Evolutionary conservation across 2,329 filamentous ascomycete species (phyloP).

Genomic region (Botrytis pseudocinerea): DNA sequence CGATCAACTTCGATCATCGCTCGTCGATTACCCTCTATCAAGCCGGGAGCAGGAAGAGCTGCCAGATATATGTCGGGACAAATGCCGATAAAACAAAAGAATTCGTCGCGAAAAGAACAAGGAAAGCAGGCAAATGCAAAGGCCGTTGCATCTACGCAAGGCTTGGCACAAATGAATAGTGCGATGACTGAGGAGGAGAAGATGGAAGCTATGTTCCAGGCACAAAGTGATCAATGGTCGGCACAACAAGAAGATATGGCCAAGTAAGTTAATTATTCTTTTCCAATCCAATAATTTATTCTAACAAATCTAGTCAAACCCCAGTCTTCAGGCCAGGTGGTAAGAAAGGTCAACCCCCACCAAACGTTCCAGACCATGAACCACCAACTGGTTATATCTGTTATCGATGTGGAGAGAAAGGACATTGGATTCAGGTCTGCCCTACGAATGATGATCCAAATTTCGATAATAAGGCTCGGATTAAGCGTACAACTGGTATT

Average conservation of each 20-base stretch:
- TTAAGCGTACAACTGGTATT: slow-evolving; percentile 96
- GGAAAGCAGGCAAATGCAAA: slow-evolving; percentile 60
- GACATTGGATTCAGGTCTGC: slow-evolving; percentile 98
- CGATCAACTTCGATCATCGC: slow-evolving; percentile 93
- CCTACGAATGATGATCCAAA: slow-evolving; percentile 98
- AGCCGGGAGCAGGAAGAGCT: slow-evolving; percentile 84
- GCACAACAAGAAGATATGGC: slow-evolving; percentile 92
- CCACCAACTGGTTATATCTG: slow-evolving; percentile 94
- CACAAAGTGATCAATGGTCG: slow-evolving; percentile 88
- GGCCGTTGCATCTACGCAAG: slow-evolving; percentile 54
- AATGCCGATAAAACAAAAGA: slow-evolving; percentile 87
- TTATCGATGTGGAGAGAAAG: slow-evolving; percentile 94
- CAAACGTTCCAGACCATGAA: slow-evolving; percentile 85
- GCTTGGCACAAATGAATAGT: slow-evolving; percentile 66
- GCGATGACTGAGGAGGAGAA: slow-evolving; percentile 92
- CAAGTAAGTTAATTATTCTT: slow-evolving; percentile 55
- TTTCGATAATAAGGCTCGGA: slow-evolving; percentile 87
- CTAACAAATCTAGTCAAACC: slow-evolving; percentile 54
- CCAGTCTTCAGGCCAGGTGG: slow-evolving; percentile 60
- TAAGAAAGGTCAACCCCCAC: slow-evolving; percentile 50
- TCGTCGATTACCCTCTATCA: slow-evolving; percentile 77
- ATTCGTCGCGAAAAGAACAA: slow-evolving; percentile 67
- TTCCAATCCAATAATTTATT: slow-evolving; percentile 40
- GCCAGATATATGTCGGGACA: slow-evolving; percentile 95
- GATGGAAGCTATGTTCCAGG: slow-evolving; percentile 87